Percentiles rank a stretch among this genome's conserved stretches.
These are phyloP conservation scores for Linnemannia schmuckeri DNA, from an alignment of 192 early-diverging fungal genomes.

Conservation along the genomic window DNA sequence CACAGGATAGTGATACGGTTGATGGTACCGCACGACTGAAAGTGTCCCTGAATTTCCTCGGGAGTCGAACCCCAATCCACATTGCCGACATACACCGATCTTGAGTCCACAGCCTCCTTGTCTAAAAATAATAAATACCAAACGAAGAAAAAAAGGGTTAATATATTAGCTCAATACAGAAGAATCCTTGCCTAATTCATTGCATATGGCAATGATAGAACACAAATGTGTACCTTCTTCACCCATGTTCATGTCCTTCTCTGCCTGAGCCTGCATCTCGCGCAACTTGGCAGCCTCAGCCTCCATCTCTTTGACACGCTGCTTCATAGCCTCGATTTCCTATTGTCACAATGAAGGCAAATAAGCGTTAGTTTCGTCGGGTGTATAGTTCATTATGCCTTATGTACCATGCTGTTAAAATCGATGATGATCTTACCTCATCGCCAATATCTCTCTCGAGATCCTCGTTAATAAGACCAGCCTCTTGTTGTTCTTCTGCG, in stretches of 20 bases:
- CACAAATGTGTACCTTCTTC: constrained; percentile 60
- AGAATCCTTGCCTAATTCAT: too few species aligned
- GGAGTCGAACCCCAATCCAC: constrained; percentile 97
- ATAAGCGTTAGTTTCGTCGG: background rate
- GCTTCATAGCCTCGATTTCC: constrained; percentile 87
- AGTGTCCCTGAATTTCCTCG: constrained; percentile 96
- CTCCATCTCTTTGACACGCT: constrained; percentile 85
- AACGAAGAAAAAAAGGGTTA: background rate
- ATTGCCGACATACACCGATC: constrained; percentile 97
- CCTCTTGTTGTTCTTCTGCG: constrained; percentile 13
- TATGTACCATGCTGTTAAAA: too few species aligned
- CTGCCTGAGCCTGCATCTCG: constrained; percentile 81
- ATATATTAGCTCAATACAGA: background rate
- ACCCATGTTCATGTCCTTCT: constrained; percentile 78
- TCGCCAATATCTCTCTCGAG: constrained; percentile 51
- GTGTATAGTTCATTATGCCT: too few species aligned
- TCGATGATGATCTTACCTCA: constrained; percentile 17
- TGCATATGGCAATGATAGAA: too few species aligned
- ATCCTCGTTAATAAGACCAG: constrained; percentile 21
- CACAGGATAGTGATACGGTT: constrained; percentile 97
- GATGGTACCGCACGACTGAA: constrained; percentile 95
- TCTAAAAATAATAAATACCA: constrained; percentile 41
- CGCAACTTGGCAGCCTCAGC: constrained; percentile 85
- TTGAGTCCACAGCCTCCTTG: constrained; percentile 81
- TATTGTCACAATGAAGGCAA: constrained; percentile 25